Evolutionary conservation across 139 green algal species (phyloP).

Genomic region (Closterium sp.): DNA sequence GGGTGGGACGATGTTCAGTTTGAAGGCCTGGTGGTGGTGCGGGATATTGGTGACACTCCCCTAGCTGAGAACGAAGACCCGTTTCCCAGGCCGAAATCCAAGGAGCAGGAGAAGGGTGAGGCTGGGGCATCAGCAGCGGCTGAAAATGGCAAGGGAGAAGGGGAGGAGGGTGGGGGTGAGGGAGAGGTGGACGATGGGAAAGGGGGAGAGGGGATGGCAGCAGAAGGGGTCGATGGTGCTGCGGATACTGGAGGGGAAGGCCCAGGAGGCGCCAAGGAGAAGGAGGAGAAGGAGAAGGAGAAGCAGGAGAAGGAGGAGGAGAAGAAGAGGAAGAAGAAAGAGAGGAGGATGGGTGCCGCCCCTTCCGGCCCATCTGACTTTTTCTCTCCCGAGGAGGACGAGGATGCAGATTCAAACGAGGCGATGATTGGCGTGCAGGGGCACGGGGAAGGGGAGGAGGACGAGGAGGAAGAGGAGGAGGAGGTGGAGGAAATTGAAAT

Average conservation of each 20-base stretch:
- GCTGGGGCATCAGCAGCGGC: neutral
- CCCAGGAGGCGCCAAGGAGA: neutral
- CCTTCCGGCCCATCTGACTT: neutral
- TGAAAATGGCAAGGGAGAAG: neutral
- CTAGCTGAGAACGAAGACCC: neutral
- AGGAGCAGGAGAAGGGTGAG: neutral
- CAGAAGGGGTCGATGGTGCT: neutral
- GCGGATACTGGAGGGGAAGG: neutral
- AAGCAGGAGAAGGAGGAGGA: slow-evolving; percentile 3
- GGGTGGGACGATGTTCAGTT: slow-evolving; percentile 41
- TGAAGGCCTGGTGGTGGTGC: neutral
- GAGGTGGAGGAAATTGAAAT: neutral
- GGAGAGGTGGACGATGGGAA: neutral
- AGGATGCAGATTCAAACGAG: neutral
- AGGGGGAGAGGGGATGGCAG: neutral
- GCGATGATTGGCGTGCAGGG: neutral
- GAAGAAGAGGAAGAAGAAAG: neutral
- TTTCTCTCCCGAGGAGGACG: neutral
- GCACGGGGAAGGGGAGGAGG: neutral
- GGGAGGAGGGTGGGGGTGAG: neutral
- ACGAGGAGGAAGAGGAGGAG: neutral
- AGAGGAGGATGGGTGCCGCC: neutral
- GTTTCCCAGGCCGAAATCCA: neutral
- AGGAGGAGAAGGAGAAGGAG: neutral
- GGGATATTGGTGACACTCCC: neutral